A percentile compares a stretch with the other conserved stretches of the same genome.
Conservation (phyloP, 1,139 yeast genomes). For the Scheffersomyces segobiensis region DNA sequence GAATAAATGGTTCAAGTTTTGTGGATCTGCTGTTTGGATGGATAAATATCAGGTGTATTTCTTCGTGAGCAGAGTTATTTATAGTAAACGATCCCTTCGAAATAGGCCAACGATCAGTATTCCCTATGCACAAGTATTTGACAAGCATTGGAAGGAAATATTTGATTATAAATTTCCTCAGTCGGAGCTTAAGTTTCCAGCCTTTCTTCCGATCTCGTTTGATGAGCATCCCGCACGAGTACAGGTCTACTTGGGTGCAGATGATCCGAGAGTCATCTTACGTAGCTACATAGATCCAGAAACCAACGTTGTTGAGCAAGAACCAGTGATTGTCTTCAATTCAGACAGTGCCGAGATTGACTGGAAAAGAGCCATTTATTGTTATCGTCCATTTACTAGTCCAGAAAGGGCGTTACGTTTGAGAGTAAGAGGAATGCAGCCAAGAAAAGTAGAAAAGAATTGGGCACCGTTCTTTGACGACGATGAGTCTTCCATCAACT, state of each 20-base stretch:
- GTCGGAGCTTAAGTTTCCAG: constrained; percentile 6
- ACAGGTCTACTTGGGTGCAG: constrained; percentile 11
- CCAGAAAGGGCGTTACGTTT: background rate
- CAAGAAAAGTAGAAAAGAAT: constrained; percentile 14
- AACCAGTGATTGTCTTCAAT: constrained; percentile 13
- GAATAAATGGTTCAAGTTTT: constrained; percentile 14
- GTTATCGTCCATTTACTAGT: constrained; percentile 10
- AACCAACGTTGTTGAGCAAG: constrained; percentile 6
- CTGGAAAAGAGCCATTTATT: constrained; percentile 14
- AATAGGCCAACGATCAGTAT: constrained; percentile 16
- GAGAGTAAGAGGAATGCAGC: constrained; percentile 1
- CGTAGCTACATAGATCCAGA: constrained; percentile 6
- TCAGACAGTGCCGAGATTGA: constrained; percentile 11
- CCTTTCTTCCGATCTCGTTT: constrained; percentile 8
- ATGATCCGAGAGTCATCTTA: constrained; percentile 13
- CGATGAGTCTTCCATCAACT: constrained; percentile 8
- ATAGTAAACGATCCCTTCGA: constrained; percentile 7
- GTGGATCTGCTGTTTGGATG: constrained; percentile 19
- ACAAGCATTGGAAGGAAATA: constrained; percentile 16
- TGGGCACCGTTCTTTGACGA: constrained; percentile 16
- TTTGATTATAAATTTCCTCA: constrained; percentile 5
- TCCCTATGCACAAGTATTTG: constrained; percentile 15
- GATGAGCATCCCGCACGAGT: constrained; percentile 10
- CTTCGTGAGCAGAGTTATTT: constrained; percentile 15
- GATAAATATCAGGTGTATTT: constrained; percentile 16